Base-by-base conservation (phyloP, 495 filamentous ascomycete species). In the Poronia punctata region DNA sequence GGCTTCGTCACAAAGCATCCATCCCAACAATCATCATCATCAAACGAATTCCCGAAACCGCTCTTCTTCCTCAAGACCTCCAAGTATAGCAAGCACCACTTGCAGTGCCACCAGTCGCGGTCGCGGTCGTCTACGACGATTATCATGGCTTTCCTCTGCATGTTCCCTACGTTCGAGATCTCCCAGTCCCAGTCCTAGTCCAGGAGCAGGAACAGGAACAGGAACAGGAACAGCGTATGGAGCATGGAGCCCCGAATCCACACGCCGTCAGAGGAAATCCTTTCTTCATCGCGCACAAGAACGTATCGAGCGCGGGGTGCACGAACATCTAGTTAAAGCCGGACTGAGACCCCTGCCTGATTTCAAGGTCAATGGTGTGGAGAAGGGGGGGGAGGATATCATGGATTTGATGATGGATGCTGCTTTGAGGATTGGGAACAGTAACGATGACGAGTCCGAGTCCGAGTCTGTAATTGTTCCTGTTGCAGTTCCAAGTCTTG, bases 341-440 rank as follows among this genome's bases (percentile, higher is more conserved):
- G 43, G 50, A n/a, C 14, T 23, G 1, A 28, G 40, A 12, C 32
- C 47, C 1, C 27, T 22, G 3, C 28, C 38, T 0, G 45, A 28
- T 7, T 58, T 58, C 38, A 33, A 34, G 18, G 50, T 57, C 2
- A 21, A 41, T n/a, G 21, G 18, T 2, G 50, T 57, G 5, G 22
- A 23, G 1, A 46, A 45, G 33, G 23, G 24, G 0, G 29, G 19
- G 11, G 9, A 19, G 3, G 8, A 18, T 5, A 27, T 29, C 17
- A 19, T 21, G 17, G 7, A 19, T 39, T 2, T 22, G 2, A 23
- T 11, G 3, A 17, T n/a, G n/a, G n/a, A n/a, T n/a, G n/a, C n/a
- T n/a, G n/a, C n/a, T n/a, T n/a, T n/a, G n/a, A n/a, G n/a, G n/a
- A n/a, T n/a, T n/a, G n/a, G n/a, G n/a, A n/a, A n/a, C n/a, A n/a